Evolutionary conservation across 495 filamentous ascomycete genomes (phyloP), one percentile per base, ranked within the genome.

Genomic region (Penicillium roqueforti): DNA sequence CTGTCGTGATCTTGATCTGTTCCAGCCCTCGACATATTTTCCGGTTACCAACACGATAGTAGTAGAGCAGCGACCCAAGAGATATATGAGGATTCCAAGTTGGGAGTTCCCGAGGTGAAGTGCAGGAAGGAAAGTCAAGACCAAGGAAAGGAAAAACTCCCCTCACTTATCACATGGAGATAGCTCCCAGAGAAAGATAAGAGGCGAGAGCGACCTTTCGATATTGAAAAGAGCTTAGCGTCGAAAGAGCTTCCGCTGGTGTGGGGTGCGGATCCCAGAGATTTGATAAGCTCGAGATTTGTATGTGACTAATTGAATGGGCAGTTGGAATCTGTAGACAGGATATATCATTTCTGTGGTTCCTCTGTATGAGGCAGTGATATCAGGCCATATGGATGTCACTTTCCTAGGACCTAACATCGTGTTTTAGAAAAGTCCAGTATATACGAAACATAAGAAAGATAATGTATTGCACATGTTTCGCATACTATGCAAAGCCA

Each of bases 91-190:
- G 26, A 31, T 29, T 47, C 18, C 18, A 20, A 47, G 26, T 32
- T 20, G 1, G 25, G 13, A 4, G 6, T 11, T 26, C 46, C 20
- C 6, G 3, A 10, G 14, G 13, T 25, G 34, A 49, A 18, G 22
- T 26, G 19, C 31, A 48, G 36, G 34, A 29, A 50, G 1, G 16
- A 13, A 37, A 16, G 34, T n/a, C 36, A 39, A 39, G 14, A 39
- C 13, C 9, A 23, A 29, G 16, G n/a, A 38, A 25, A 38, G 19
- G 25, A 18, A 50, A 31, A 50, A 31, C 36, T 48, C 39, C 50
- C 50, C 50, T 52, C 40, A 40, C 40, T 52, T 38, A 54, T 54
- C 51, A 52, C 50, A 43, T 42, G 49, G 50, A 52, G 51, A 54
- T 54, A 47, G 32, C 51, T 37, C 29, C 6, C 6, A 32, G 7